Base-by-base conservation (phyloP, 192 early-diverging fungal species). In the Phycomyces nitens region DNA sequence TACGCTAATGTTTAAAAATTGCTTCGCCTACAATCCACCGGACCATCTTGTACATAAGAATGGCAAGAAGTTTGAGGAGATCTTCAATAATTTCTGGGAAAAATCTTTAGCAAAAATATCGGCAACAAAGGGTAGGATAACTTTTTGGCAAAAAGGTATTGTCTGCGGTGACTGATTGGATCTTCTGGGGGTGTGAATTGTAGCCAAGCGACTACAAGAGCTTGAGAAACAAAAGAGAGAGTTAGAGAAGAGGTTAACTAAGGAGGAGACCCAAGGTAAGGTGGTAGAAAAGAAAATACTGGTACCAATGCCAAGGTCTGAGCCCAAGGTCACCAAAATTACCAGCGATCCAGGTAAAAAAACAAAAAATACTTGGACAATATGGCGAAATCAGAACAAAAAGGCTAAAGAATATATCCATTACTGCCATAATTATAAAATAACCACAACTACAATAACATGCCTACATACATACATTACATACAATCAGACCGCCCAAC, bases 1-100 rank as follows among this genome's bases (percentile, higher is more conserved):
- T 5, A 75, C 73, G 20, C 78, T 90, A 5, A 88, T 94, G 55
- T 79, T 95, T 56, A 51, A 60, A 7, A 95, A 95, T 68, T 95
- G 93, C 66, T 90, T 80, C 67, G 68, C 56, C 14, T 94, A 90
- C 64, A 93, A 94, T 69, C 75, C 81, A 2, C 68, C 73, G 0
- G 83, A 79, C 1, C 72, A 72, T 40, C 62, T 63, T 9, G 86
- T 95, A 8, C 79, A 89, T 77, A 53, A 79, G 16, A 79, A 81
- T 73, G 92, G 88, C 0, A 62, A 79, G 44, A 60, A 84, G 15
- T 69, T 91, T 29, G 85, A 94, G 68, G 47, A 69, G 9, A 62
- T 89, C 0, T 94, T 93, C 71, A 73, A 93, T 6, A 55, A 64
- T 22, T 84, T 85, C 23, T 94, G 89, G 92, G 55, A 66, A 0